Evolutionary conservation across 2,329 filamentous ascomycete genomes (phyloP).

Genomic region (Plectosphaerella sp.): DNA sequence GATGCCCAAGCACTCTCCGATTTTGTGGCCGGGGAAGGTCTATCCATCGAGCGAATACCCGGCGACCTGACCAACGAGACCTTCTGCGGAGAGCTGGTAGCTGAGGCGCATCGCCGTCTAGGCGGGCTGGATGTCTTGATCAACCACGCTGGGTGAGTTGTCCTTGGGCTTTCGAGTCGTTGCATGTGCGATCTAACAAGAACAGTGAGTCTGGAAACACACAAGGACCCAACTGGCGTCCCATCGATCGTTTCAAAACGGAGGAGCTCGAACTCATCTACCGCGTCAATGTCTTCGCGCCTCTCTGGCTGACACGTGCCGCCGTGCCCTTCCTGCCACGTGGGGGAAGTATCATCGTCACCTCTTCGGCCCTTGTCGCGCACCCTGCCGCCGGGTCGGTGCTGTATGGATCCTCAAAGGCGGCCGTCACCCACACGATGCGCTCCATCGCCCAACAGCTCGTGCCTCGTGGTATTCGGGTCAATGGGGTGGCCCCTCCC

Average conservation of each 20-base stretch:
- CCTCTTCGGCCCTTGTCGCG: background rate
- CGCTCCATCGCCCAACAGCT: background rate
- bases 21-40: background rate
- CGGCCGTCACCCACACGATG: background rate
- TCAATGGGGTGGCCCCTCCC: background rate
- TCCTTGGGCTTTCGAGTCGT: background rate
- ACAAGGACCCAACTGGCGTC: background rate
- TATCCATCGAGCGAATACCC: slow-evolving; percentile 1
- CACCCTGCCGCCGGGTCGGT: background rate
- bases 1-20: slow-evolving; percentile 8
- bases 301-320: slow-evolving; percentile 5
- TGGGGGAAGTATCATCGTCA: slow-evolving; percentile 4
- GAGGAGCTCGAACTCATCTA: slow-evolving; percentile 3
- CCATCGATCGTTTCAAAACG: background rate
- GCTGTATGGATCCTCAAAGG: slow-evolving; percentile 4
- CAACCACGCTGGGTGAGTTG: slow-evolving; percentile 5
- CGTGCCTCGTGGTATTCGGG: background rate
- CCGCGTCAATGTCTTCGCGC: slow-evolving; percentile 5
- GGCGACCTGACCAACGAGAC: slow-evolving; percentile 5
- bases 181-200: background rate
- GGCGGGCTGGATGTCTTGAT: slow-evolving; percentile 3
- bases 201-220: background rate
- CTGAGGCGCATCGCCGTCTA: background rate
- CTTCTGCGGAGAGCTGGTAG: slow-evolving; percentile 5
- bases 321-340: slow-evolving; percentile 2